Evolutionary conservation across 495 filamentous ascomycete genomes (phyloP), one percentile per base, ranked within the genome.

Genomic region (Podospora bellae-mahoneyi): DNA sequence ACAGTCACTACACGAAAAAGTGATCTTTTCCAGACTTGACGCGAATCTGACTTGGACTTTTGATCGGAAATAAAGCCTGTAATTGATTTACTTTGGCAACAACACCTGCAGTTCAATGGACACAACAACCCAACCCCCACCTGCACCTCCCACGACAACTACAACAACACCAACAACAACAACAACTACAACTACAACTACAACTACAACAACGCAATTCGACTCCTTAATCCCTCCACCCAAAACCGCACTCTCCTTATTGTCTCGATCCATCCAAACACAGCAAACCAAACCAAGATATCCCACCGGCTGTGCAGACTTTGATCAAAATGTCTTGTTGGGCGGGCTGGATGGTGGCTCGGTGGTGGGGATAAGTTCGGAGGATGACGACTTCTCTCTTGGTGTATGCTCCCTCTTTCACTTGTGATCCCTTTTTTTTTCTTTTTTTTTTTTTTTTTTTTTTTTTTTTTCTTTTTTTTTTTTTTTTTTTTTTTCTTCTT

Each of bases 341-440:
- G 80, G 78, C 19, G 83, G 84, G 15, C 72, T 84, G 4, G 78
- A 83, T 71, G 69, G 79, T 15, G 84, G 84, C 0, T 67, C 72
- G n/a, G 80, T 87, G 0, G 78, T 84, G 0, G 85, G 84, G 0
- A 64, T 86, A 48, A 87, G 83, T 39, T 66, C 76, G 0, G 82
- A 85, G 71, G 78, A 77, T 9, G 77, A 72, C 13, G 78, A 76
- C 18, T 57, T 79, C 15, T 80, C 77, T 4, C 56, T 81, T 16
- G 57, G 78, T 72, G 80, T 83, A 64, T 72, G 81, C 76, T 15
- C 59, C 27, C 55, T 70, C 61, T 10, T 53, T 69, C 58, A 6
- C 44, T 56, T 59, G 5, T 57, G 6, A 30, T 15, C 57, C 23
- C 39, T 57, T 5, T 20, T 20, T 57, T 5, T n/a, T 44, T 20